Percentiles rank a stretch among this genome's conserved stretches.
Evolutionary conservation across 2,329 filamentous ascomycete species (phyloP).

Genomic region (Diaporthe australafricana): DNA sequence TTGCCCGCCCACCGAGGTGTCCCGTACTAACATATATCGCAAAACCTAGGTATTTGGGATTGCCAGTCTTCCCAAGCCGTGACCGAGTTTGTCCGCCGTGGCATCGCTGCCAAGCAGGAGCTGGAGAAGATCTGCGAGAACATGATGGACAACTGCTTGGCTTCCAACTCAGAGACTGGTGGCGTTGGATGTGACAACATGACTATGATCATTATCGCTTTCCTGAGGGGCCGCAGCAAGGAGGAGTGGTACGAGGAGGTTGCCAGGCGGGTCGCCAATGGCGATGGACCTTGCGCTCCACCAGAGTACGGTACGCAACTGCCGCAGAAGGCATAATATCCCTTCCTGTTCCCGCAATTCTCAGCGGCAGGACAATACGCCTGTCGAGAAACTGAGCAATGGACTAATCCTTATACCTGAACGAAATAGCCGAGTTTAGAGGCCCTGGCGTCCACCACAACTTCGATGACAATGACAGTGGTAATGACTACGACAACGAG

Average conservation of each 20-base stretch:
- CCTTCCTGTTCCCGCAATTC: background rate
- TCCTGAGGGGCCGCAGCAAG: slow-evolving; percentile 91
- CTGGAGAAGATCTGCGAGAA: slow-evolving; percentile 97
- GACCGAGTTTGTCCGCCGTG: slow-evolving; percentile 94
- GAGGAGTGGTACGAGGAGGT: slow-evolving; percentile 99
- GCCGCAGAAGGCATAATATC: slow-evolving; percentile 1
- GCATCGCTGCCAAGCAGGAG: slow-evolving; percentile 96
- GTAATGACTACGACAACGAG: slow-evolving; percentile 81
- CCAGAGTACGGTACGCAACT: slow-evolving; percentile 96
- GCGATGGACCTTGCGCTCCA: slow-evolving; percentile 97
- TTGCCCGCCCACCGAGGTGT: background rate
- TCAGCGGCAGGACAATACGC: background rate
- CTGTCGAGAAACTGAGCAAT: background rate
- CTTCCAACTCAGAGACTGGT: slow-evolving; percentile 96
- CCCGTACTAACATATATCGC: background rate
- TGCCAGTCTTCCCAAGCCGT: slow-evolving; percentile 99
- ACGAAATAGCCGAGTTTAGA: slow-evolving; percentile 79
- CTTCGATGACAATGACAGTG: slow-evolving; percentile 82
- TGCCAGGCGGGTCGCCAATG: slow-evolving; percentile 91
- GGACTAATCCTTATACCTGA: slow-evolving; percentile 42
- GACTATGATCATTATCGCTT: slow-evolving; percentile 93
- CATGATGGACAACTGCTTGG: slow-evolving; percentile 99
- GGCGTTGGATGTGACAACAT: slow-evolving; percentile 99
- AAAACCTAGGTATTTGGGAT: slow-evolving; percentile 92
- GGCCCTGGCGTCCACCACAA: slow-evolving; percentile 85